Percentiles rank a stretch among this genome's conserved stretches.
Evolutionary conservation across 805 yeast genomes (phyloP).

Genomic region (Tetrapisispora pingtungensis): DNA sequence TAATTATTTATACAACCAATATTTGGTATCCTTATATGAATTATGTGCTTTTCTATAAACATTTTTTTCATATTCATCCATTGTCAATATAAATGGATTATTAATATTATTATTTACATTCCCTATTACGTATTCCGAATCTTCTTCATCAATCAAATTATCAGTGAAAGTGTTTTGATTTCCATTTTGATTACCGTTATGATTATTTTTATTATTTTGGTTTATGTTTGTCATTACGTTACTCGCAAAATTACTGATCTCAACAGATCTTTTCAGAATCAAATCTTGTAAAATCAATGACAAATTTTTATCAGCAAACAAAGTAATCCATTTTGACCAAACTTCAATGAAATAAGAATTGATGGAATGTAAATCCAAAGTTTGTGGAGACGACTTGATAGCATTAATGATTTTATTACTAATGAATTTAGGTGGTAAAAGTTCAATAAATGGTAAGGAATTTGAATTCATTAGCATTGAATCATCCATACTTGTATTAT

Average conservation of each 20-base stretch:
- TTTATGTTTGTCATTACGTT: conserved; percentile 9
- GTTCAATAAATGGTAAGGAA: conserved; percentile 45
- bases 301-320: conserved; percentile 59
- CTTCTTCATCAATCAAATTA: conserved; percentile 2
- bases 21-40: conserved; percentile 35
- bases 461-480: not conserved
- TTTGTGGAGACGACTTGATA: conserved; percentile 57
- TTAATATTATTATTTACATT: conserved; percentile 26
- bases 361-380: conserved; percentile 58
- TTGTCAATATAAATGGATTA: conserved; percentile 41
- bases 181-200: not conserved
- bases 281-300: conserved; percentile 42
- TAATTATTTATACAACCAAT: conserved; percentile 28
- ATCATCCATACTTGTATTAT: conserved; percentile 1
- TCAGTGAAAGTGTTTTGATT: conserved; percentile 11
- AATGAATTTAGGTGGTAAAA: conserved; percentile 64
- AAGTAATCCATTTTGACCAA: conserved; percentile 65
- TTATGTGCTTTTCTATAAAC: conserved; percentile 46
- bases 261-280: conserved; percentile 55
- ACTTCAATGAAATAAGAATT: conserved; percentile 59
- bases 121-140: conserved; percentile 21
- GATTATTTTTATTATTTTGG: conserved; percentile 10
- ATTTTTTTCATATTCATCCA: conserved; percentile 69
- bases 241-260: conserved; percentile 58
- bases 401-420: conserved; percentile 64